Evolutionary conservation across 2,329 filamentous ascomycete genomes (phyloP).

Genomic region (Madurella fahalii): DNA sequence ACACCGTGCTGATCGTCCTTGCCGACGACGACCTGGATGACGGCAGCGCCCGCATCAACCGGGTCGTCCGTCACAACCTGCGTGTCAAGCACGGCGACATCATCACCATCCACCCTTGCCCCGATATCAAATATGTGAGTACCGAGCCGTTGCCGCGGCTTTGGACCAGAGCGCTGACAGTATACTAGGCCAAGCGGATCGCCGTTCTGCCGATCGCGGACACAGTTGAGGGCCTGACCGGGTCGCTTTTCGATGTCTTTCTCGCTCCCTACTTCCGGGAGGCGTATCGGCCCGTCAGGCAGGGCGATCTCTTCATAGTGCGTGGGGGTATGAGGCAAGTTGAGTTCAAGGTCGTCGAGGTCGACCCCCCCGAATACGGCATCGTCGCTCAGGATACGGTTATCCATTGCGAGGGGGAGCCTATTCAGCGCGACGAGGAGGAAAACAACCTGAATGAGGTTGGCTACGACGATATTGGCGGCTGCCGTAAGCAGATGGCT

Average conservation of each 20-base stretch:
- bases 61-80: constrained; percentile 96
- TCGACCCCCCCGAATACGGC: constrained; percentile 96
- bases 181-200: constrained; percentile 85
- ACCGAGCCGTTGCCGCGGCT: too few relatives aligned
- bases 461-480: constrained; percentile 98
- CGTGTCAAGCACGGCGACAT: constrained; percentile 98
- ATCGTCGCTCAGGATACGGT: constrained; percentile 98
- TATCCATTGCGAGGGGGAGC: constrained; percentile 97
- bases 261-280: constrained; percentile 99
- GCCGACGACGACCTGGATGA: constrained; percentile 98
- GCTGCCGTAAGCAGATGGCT: constrained; percentile 99
- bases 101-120: constrained; percentile 94
- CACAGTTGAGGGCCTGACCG: constrained; percentile 94
- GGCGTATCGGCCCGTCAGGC: constrained; percentile 93
- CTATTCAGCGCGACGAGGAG: constrained; percentile 94
- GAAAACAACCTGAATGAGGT: constrained; percentile 99
- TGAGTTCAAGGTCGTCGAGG: constrained; percentile 99
- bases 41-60: constrained; percentile 94
- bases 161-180: constrained; percentile 3
- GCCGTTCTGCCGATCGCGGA: constrained; percentile 97
- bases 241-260: constrained; percentile 97
- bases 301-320: constrained; percentile 96
- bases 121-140: constrained; percentile 99
- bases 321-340: constrained; percentile 98
- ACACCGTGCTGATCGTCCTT: constrained; percentile 95